A percentile compares a stretch with the other conserved stretches of the same genome.
Evolutionary conservation across 768 basidiomycete genomes (phyloP).

Genomic region (Russula virescens): DNA sequence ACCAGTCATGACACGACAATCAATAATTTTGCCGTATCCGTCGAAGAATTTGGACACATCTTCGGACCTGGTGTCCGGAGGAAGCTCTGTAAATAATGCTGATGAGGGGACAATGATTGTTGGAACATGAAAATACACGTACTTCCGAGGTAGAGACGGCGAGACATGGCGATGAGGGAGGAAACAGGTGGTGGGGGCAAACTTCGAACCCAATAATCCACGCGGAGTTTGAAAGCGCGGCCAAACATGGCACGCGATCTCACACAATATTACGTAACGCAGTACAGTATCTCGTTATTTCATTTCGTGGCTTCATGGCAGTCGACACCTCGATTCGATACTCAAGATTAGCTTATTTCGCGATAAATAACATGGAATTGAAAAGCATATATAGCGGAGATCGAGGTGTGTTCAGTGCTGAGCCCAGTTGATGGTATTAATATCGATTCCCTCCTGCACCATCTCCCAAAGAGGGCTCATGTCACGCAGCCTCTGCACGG

Average conservation of each 20-base stretch:
- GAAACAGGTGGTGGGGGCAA: neutral
- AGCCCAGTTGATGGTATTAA: constrained; percentile 93
- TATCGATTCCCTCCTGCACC: constrained; percentile 98
- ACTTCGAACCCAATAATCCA: constrained; percentile 1
- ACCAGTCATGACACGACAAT: constrained; percentile 95
- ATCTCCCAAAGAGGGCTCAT: constrained; percentile 99
- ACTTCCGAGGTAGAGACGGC: constrained; percentile 86
- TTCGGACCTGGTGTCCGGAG: constrained; percentile 73
- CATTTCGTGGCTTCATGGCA: too few relatives aligned
- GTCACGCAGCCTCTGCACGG: constrained; percentile 85
- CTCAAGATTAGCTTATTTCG: too few relatives aligned
- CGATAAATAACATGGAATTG: neutral
- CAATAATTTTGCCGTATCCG: constrained; percentile 81
- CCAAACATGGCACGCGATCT: constrained; percentile 21
- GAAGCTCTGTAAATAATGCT: constrained; percentile 51
- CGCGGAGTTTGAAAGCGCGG: constrained; percentile 16
- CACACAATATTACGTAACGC: neutral
- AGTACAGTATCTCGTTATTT: too few relatives aligned
- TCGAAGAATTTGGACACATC: constrained; percentile 88
- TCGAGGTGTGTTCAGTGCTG: constrained; percentile 41
- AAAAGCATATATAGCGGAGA: neutral
- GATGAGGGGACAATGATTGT: neutral
- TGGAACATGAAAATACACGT: constrained; percentile 29
- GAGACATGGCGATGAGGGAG: constrained; percentile 53
- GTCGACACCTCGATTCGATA: too few relatives aligned